These are phyloP conservation scores for Leccinum disarticulatum DNA, from an alignment of 768 basidiomycete genomes.

Conservation along the genomic window DNA sequence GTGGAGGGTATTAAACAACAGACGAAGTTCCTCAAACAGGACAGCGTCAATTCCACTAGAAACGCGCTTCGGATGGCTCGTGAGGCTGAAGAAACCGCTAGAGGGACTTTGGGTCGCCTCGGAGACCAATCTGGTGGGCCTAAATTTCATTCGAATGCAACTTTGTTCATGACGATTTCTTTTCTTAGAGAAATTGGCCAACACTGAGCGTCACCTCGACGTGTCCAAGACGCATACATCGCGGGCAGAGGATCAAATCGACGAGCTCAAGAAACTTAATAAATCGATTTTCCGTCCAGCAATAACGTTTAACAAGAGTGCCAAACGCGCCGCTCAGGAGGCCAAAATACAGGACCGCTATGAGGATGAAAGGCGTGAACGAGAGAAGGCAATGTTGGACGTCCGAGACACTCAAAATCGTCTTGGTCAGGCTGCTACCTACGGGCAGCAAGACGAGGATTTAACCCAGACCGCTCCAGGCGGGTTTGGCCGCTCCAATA, in stretches of 20 bases:
- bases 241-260: slow-evolving; percentile 90
- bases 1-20: slow-evolving; percentile 95
- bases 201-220: slow-evolving; percentile 94
- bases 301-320: slow-evolving; percentile 90
- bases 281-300: slow-evolving; percentile 92
- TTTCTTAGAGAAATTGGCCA: slow-evolving; percentile 74
- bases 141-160: background rate
- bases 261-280: slow-evolving; percentile 92
- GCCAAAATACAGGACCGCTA: slow-evolving; percentile 82
- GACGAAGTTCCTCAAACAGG: slow-evolving; percentile 87
- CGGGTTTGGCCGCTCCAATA: slow-evolving; percentile 40
- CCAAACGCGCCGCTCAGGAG: slow-evolving; percentile 85
- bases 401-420: slow-evolving; percentile 86
- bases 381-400: slow-evolving; percentile 84
- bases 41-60: slow-evolving; percentile 82
- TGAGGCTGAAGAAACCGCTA: slow-evolving; percentile 96
- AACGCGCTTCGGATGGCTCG: slow-evolving; percentile 91
- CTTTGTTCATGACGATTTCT: background rate
- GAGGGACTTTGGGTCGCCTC: slow-evolving; percentile 77
- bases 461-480: slow-evolving; percentile 35
- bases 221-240: slow-evolving; percentile 83
- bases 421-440: slow-evolving; percentile 70
- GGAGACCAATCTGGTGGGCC: slow-evolving; percentile 89
- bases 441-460: slow-evolving; percentile 51
- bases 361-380: slow-evolving; percentile 79